Evolutionary conservation across 306 rosid species (phyloP).

Genomic region (Hippophae tibetana): DNA sequence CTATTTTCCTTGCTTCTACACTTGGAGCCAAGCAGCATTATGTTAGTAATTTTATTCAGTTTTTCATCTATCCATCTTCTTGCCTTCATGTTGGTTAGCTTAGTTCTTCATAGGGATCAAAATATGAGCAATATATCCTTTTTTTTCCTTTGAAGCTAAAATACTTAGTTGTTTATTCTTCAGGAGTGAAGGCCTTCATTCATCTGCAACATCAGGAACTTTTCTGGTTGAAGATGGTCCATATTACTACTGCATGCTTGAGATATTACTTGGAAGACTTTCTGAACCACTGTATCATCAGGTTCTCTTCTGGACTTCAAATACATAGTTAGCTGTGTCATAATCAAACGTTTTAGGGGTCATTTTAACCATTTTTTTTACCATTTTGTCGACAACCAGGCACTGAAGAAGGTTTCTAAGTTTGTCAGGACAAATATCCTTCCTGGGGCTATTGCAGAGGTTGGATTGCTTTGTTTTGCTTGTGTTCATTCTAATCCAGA

Average conservation of each 20-base stretch:
- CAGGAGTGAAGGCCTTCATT: conserved; percentile 88
- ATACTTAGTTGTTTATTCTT: conserved; percentile 32
- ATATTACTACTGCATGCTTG: conserved; percentile 89
- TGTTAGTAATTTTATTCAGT: conserved; percentile 45
- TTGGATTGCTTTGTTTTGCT: conserved; percentile 96
- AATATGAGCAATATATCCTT: not conserved
- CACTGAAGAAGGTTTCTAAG: conserved; percentile 84
- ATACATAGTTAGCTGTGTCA: conserved; percentile 2
- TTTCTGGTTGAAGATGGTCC: conserved; percentile 97
- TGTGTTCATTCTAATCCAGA: conserved; percentile 89
- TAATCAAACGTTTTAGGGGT: conserved; percentile 10
- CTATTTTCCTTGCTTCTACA: conserved; percentile 81
- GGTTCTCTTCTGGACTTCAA: conserved; percentile 35
- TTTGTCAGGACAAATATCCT: conserved; percentile 95
- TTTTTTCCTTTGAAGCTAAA: not conserved
- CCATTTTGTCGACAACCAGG: conserved; percentile 39
- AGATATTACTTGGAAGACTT: conserved; percentile 90
- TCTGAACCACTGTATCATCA: conserved; percentile 66
- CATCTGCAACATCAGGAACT: conserved; percentile 85
- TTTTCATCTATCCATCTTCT: conserved; percentile 13
- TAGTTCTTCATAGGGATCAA: conserved; percentile 12
- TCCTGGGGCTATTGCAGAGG: conserved; percentile 97
- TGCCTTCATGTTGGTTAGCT: conserved; percentile 3
- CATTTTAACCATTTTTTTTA: conserved; percentile 14
- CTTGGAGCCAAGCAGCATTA: conserved; percentile 89